A percentile compares a stretch with the other conserved stretches of the same genome.
These are phyloP conservation scores for Alternaria sp. DNA, from an alignment of 2,329 filamentous ascomycete species.

Conservation along the genomic window DNA sequence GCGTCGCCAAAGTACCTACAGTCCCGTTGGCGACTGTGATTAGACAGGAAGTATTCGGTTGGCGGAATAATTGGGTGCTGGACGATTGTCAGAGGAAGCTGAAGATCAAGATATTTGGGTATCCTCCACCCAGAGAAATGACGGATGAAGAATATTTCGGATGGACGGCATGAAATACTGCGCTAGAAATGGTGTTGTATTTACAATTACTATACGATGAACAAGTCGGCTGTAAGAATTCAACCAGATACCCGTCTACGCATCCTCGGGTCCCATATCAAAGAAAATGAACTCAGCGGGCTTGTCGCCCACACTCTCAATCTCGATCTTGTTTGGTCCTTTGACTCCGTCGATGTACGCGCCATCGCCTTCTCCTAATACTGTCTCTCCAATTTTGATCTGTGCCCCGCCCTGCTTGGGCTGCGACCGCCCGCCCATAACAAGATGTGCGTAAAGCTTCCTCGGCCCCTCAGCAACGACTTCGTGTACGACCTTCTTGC, in stretches of 20 bases:
- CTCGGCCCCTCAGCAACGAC: constrained; percentile 70
- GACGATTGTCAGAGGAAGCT: neutral
- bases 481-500: constrained; percentile 73
- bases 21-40: neutral
- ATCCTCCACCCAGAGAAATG: neutral
- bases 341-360: constrained; percentile 70
- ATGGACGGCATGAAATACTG: neutral
- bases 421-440: constrained; percentile 67
- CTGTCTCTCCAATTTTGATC: constrained; percentile 72
- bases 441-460: constrained; percentile 82
- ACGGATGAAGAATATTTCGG: neutral
- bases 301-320: constrained; percentile 58
- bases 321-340: constrained; percentile 55
- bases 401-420: constrained; percentile 75
- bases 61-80: neutral
- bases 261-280: constrained; percentile 54
- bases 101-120: neutral
- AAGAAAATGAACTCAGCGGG: constrained; percentile 60
- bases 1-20: neutral
- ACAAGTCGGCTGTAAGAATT: neutral
- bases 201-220: neutral
- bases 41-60: neutral
- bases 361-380: constrained; percentile 80
- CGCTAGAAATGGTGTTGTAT: neutral
- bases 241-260: constrained; percentile 8